phyloP scores from a whole-genome alignment of 1,284 basidiomycete species.

The Sanghuangporus baumii region DNA sequence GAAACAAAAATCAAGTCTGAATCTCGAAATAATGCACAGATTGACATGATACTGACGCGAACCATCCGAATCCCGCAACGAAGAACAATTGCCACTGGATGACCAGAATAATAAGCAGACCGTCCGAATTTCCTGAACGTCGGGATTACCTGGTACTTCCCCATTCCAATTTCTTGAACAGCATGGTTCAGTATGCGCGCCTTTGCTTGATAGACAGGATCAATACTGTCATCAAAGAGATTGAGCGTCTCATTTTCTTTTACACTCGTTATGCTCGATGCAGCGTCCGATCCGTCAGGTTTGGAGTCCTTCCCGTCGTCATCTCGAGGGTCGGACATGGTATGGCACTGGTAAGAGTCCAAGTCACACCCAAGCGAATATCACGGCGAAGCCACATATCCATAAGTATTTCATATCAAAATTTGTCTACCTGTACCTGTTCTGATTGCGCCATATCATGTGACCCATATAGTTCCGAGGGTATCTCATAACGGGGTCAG shows the following conservation, averaged over 20 bases:
- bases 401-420: too few species aligned
- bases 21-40: not conserved
- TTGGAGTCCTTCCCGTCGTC: not conserved
- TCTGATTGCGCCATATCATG: conserved; percentile 1
- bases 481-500: not conserved
- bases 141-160: conserved; percentile 54
- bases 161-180: conserved; percentile 62
- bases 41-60: conserved; percentile 47
- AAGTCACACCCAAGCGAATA: not conserved
- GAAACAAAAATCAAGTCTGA: conserved; percentile 15
- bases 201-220: conserved; percentile 53
- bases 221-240: conserved; percentile 35
- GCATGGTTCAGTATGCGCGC: conserved; percentile 50
- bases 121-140: not conserved
- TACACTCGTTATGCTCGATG: not conserved
- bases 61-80: conserved; percentile 63
- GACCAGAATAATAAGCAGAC: not conserved
- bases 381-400: not conserved
- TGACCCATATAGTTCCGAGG: not conserved
- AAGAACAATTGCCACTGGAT: conserved; percentile 46
- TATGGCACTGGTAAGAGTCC: not conserved
- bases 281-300: not conserved
- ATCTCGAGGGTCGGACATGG: not conserved
- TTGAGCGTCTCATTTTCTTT: conserved; percentile 13
- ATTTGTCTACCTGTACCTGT: not conserved